These are phyloP conservation scores for Citrus inodora DNA, from an alignment of 345 rosid species.

Conservation along the genomic window DNA sequence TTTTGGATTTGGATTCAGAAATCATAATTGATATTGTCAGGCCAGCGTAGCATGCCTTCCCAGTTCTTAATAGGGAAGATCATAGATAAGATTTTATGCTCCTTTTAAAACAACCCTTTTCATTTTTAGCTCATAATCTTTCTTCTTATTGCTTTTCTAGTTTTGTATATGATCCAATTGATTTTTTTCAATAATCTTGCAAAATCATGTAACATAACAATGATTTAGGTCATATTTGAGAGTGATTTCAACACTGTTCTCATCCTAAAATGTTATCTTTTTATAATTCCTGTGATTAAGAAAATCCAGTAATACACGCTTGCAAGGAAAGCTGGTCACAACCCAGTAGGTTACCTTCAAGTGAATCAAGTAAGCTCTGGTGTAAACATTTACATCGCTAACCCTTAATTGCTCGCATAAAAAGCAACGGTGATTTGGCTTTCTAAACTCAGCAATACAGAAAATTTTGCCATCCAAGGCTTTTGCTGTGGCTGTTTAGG, in stretches of 20 bases:
- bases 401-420: not conserved
- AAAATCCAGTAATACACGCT: not conserved
- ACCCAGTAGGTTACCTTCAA: not conserved
- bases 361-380: not conserved
- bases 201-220: not conserved
- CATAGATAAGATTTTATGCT: not conserved
- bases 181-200: not conserved
- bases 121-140: not conserved
- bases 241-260: not conserved
- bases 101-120: not conserved
- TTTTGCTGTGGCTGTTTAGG: not conserved
- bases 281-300: not conserved
- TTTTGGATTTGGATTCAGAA: not conserved
- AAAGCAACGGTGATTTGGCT: not conserved
- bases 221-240: not conserved
- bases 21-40: not conserved
- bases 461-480: not conserved
- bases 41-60: not conserved
- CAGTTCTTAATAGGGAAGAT: not conserved
- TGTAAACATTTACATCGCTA: not conserved
- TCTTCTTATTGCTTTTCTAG: not conserved
- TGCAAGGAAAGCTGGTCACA: not conserved
- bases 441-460: not conserved
- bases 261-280: not conserved
- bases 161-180: not conserved